Evolutionary conservation across 1,284 basidiomycete genomes (phyloP), one percentile per base, ranked within the genome.

Genomic region (Stygiomarasmius scandens): DNA sequence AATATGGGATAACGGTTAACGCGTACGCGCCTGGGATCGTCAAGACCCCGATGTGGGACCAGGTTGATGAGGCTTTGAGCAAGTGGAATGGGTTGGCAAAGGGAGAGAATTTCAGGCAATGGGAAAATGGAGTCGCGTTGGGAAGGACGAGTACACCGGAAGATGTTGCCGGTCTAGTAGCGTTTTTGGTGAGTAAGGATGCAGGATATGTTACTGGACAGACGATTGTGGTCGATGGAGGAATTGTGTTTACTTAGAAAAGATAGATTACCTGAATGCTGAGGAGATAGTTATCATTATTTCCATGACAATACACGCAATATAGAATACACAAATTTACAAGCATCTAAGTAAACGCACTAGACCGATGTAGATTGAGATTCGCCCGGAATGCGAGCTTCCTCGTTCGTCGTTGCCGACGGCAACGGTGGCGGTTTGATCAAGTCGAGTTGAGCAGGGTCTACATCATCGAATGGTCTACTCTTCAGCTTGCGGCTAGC

Each of bases 171-270:
- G 52, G 53, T 19, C 14, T 55, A n/a, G 60, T 61, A 14, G 55
- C 60, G n/a, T 61, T 46, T 29, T 52, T 61, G 22, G 60, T 57
- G 19, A 47, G 60, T 5, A 38, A 53, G 11, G 60, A 61, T 43
- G 52, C 60, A 9, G 54, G 56, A 22, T 61, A 58, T 45, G 25
- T 61, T 8, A 61, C 60, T 25, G 60, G 60, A 32, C 60, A 61
- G 20, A 61, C 60, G 25, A 47, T 61, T 38, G 22, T 56, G 12
- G 46, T 58, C 22, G 60, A 61, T 45, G 60, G 60, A 12, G 60
- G 60, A 8, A 43, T 56, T 9, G 50, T 58, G 16, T 61, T 58
- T 22, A 47, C 19, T 24, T 61, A 49, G 24, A 41, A n/a, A 12
- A 34, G 32, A 8, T 8, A 34, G 32, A 34, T 14, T 34, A n/a